Evolutionary conservation across 2,329 filamentous ascomycete genomes (phyloP), one percentile per base, ranked within the genome.

Genomic region (Paracorniculantispora psalliotae): DNA sequence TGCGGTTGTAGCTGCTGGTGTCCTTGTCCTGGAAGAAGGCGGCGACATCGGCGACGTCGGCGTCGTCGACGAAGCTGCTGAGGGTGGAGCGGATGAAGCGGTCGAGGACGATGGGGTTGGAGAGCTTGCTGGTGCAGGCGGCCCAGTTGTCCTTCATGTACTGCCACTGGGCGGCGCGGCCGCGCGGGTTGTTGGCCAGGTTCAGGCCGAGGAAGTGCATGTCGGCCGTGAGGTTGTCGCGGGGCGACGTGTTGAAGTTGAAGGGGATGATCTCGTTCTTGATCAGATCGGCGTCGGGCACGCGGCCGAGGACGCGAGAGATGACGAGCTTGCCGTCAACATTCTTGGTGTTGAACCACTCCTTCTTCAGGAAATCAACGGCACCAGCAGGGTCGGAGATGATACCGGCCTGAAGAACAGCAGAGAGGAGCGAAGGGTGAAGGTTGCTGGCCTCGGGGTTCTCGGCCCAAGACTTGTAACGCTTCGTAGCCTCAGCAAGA

Each of bases 321-420:
- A 86, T 89, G 63, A 96, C 89, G 65, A 96, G 92, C 74, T 92
- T 96, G 67, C 92, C 92, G 67, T 97, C 94, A 39, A 97, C 87
- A 8, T 92, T 91, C 55, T 88, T 88, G 13, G 91, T 94, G 53
- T 80, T 86, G 63, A 85, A 81, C 81, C 91, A 97, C 71, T 97
- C 92, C 57, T 91, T 85, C 77, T 93, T 91, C 57, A 99, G 81
- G 8, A 87, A 82, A 28, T 89, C 81, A 64, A 91, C 90, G 17
- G 85, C 78, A 55, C 82, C 81, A 8, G 84, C 85, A 7, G 91
- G 86, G 64, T 92, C 84, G 59, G 75, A 73, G 63, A 86, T 87
- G 61, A 97, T 81, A 26, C 86, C 88, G 37, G 92, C 87, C 60
- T 87, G 86, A 80, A 92, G 97, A 61, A 96, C 83, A 1, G 91